Base-by-base conservation (phyloP, 2,329 filamentous ascomycete species). In the Biscogniauxia sp. region DNA sequence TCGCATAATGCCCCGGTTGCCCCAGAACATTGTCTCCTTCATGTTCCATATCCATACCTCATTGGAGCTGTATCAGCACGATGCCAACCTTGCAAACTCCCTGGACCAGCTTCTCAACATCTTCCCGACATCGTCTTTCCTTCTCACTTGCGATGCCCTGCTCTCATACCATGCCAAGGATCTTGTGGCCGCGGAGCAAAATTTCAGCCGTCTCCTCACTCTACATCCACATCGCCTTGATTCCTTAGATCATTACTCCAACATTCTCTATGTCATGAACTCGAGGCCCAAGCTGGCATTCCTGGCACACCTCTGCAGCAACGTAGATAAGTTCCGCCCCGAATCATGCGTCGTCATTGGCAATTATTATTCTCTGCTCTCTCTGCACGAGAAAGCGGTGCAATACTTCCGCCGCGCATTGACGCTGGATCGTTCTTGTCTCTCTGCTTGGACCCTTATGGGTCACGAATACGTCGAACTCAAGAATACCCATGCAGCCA, bases 401-500 rank as follows among this genome's bases (percentile, higher is more conserved):
- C 93, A 97, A 78, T 98, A 98, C 76, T 99, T 99, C 79, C 90
- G 95, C 3, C 89, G 95, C 20, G 95, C 95, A 0, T 78, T 99
- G 20, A 96, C 92, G 0, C 82, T 99, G 0, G 95, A 99, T 73
- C 88, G 94, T 9, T 89, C 88, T 25, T 99, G 95, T 73, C 83
- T 97, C 17, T 96, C 93, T 0, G 95, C 95, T 1, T 99, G 95
- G 95, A 99, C 95, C 0, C 82, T 99, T 1, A 98, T 99, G 94
- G 95, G 95, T 1, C 95, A 99, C 75, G 95, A 99, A 75, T 99
- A 97, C 69, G 93, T 98, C 57, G 95, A 99, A 76, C 88, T 99
- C 77, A 99, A 98, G 73, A 99, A 99, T 73, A 98, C 94, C 0
- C 95, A 99, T 70, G 94, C 95, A 0, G 95, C 95, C 8, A 98